Base-by-base conservation (phyloP, 2,329 filamentous ascomycete genomes). In the Setomelanomma holmii region DNA sequence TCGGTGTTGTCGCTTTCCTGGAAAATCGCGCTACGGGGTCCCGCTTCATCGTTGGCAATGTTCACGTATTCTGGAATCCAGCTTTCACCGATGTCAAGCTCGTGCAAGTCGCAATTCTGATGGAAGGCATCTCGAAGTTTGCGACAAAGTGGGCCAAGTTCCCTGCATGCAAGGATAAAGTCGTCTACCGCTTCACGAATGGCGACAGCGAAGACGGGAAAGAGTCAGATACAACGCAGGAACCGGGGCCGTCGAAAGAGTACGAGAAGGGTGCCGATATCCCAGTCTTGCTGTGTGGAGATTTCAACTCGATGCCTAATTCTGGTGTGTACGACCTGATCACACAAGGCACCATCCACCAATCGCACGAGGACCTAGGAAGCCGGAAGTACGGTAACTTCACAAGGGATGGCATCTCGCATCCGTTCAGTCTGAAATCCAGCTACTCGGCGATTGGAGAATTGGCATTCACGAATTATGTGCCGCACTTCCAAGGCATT, bases 21-120 rank as follows among this genome's bases (percentile, higher is more conserved):
- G 95, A 99, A 76, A 97, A 96, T 67, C 86, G 93, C 33, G 80
- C 85, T 55, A 97, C 93, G 0, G 95, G 95, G n/a, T 88, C 91
- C 12, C 88, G 95, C 50, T 80, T 98, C 68, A 96, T 99, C 58
- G 87, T 98, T 30, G 91, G 91, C 62, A 98, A 98, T 70, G 90
- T 91, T 4, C 95, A 99, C 79, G 82, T 98, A 45, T 96, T 91
- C 67, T 99, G 95, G 95, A 93, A 99, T 67, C 91, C 91, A 1
- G 87, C 85, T 4, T 88, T 90, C 67, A 90, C 90, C 55, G 95
- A 99, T 69, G 95, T 99, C 76, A 99, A 99, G 79, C 83, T 96
- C 38, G 91, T 99, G 20, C 95, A 99, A 78, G 95, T 91, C 0
- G 95, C 93, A 53, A 96, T 99, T 60, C 75, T 99, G 60, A 91